Evolutionary conservation across 2,329 filamentous ascomycete genomes (phyloP), one percentile per base, ranked within the genome.

Genomic region (Ophiobolus disseminans): DNA sequence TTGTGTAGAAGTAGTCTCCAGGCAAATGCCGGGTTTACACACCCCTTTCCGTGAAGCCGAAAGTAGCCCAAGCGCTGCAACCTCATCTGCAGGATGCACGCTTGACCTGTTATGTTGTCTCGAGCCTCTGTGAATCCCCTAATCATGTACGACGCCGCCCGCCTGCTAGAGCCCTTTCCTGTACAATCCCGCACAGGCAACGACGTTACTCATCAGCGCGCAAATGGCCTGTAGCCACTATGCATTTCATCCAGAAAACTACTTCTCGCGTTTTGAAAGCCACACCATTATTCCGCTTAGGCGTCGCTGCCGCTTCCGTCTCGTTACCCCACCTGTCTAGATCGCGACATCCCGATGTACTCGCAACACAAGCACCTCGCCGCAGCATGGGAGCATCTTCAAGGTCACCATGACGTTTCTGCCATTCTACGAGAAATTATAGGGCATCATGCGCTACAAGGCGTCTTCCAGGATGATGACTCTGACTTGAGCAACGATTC

Each of bases 351-450:
- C 56, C 45, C n/a, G n/a, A 62, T 63, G 61, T 63, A 55, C 46
- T 21, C 41, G 23, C 50, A 50, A 55, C 68, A 72, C 57, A 63
- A 50, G 48, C 62, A 63, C 34, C 63, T 73, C 55, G 68, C 69
- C 42, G 64, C 66, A 52, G 68, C 70, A 44, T 73, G 69, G 68
- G 62, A 68, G 53, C 62, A 67, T 44, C 61, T 73, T 40, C 53
- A 62, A 43, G 66, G 64, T 36, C 66, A 68, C 45, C 59, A 64
- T 55, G 68, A 73, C 53, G 57, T 70, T 40, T 59, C 66, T 10
- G 67, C 61, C 48, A 70, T 70, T 28, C 50, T 73, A 7, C 59
- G 67, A 28, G 70, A 73, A 42, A 68, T 73, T 38, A 66, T 73
- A 39, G 70, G 69, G 8, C 63, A 72, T 38, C 68, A 73, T 55